These are phyloP conservation scores for Cladosporium sp. DNA, from an alignment of 2,329 filamentous ascomycete genomes.

Conservation along the genomic window DNA sequence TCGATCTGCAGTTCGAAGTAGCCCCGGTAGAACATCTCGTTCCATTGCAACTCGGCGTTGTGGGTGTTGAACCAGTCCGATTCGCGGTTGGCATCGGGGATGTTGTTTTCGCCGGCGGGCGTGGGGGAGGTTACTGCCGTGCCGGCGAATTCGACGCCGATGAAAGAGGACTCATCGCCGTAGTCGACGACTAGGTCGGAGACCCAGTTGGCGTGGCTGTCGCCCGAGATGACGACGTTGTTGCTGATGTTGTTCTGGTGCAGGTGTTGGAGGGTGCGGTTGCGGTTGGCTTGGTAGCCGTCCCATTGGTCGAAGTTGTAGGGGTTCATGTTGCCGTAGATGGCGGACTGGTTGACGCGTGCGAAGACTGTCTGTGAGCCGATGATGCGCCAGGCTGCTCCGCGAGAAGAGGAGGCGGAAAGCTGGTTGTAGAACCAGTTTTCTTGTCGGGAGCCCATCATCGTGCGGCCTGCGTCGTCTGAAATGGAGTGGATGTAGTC, in stretches of 20 bases:
- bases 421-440: conserved; percentile 50
- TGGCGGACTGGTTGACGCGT: conserved; percentile 43
- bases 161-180: conserved; percentile 36
- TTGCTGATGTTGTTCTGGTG: conserved; percentile 60
- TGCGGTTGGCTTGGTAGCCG: conserved; percentile 65
- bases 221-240: conserved; percentile 67
- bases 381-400: conserved; percentile 64
- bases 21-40: conserved; percentile 65
- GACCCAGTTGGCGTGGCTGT: conserved; percentile 55
- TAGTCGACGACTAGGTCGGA: conserved; percentile 36
- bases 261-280: conserved; percentile 62
- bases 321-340: conserved; percentile 35
- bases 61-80: background rate
- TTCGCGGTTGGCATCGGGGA: conserved; percentile 24
- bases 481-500: conserved; percentile 26
- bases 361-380: conserved; percentile 67
- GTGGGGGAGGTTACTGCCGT: conserved; percentile 58
- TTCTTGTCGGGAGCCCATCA: conserved; percentile 26
- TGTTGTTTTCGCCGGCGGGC: conserved; percentile 49
- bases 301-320: conserved; percentile 56
- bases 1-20: conserved; percentile 63
- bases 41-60: conserved; percentile 66
- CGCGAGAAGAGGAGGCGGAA: conserved; percentile 46
- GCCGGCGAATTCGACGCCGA: conserved; percentile 53
- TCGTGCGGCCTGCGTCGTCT: conserved; percentile 26